Conservation (phyloP, 805 yeast genomes). For the Kuraishia ogatae region DNA sequence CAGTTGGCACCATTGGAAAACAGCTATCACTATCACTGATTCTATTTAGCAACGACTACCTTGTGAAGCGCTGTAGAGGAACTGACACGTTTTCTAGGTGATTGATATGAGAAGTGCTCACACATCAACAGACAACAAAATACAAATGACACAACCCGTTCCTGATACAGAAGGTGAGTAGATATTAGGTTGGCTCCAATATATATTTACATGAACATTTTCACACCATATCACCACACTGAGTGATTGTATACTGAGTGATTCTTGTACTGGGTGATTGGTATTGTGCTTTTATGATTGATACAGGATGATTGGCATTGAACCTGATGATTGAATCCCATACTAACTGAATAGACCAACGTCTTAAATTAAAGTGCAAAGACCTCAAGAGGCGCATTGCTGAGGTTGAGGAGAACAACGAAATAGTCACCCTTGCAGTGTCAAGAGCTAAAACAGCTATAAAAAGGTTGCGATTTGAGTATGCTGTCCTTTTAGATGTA, state of each 20-base stretch:
- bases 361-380: conserved; percentile 56
- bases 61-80: too few relatives aligned
- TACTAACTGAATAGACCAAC: conserved; percentile 17
- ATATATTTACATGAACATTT: too few relatives aligned
- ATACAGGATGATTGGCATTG: too few relatives aligned
- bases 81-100: too few relatives aligned
- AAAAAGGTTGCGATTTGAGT: conserved; percentile 73
- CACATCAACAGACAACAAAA: background rate
- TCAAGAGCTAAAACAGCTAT: conserved; percentile 70
- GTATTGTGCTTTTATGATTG: too few relatives aligned
- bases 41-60: too few relatives aligned
- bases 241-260: too few relatives aligned
- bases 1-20: too few relatives aligned
- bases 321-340: background rate
- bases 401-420: conserved; percentile 73
- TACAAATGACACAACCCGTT: background rate
- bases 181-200: too few relatives aligned
- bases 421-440: conserved; percentile 65
- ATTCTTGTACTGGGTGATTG: too few relatives aligned
- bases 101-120: background rate
- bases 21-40: too few relatives aligned
- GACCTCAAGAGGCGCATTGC: conserved; percentile 61
- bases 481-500: conserved; percentile 70
- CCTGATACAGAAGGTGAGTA: background rate
- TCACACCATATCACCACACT: too few relatives aligned